These are phyloP conservation scores for Phytophthora quininea DNA, from an alignment of 352 stramenopile species.

Conservation along the genomic window DNA sequence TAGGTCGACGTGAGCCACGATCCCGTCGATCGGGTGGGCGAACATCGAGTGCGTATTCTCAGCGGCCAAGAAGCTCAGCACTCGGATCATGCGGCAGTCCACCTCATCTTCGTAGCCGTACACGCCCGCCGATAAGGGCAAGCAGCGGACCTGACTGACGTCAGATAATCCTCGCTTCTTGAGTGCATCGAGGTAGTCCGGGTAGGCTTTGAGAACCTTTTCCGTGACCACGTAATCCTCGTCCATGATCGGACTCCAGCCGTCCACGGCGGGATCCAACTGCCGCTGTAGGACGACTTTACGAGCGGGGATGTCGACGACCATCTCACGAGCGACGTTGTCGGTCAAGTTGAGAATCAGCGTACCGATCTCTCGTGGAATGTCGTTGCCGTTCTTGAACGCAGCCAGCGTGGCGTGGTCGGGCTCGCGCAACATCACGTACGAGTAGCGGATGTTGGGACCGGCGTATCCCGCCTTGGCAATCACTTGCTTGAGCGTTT, in stretches of 20 bases:
- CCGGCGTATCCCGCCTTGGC: constrained; percentile 27
- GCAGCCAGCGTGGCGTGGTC: constrained; percentile 34
- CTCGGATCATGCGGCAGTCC: constrained; percentile 33
- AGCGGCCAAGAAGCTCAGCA: constrained; percentile 31
- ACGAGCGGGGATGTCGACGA: constrained; percentile 32
- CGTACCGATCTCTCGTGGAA: constrained; percentile 42
- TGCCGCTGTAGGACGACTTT: constrained; percentile 26
- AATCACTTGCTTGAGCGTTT: constrained; percentile 35
- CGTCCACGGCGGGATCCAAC: constrained; percentile 31
- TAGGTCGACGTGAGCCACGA: constrained; percentile 40
- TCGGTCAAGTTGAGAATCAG: constrained; percentile 30
- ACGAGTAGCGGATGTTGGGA: constrained; percentile 37
- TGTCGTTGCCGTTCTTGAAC: constrained; percentile 24
- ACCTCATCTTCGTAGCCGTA: constrained; percentile 32
- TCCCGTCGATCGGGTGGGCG: constrained; percentile 36
- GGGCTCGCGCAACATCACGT: constrained; percentile 48
- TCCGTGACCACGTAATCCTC: constrained; percentile 39
- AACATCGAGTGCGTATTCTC: constrained; percentile 38
- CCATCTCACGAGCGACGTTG: constrained; percentile 27
- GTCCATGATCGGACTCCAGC: constrained; percentile 42
- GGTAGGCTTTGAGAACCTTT: constrained; percentile 24
- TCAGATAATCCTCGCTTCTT: constrained; percentile 33
- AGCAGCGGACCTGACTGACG: constrained; percentile 22
- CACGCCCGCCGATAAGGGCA: constrained; percentile 32
- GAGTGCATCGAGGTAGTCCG: constrained; percentile 30